These are phyloP conservation scores for Chytriomyces sp. DNA, from an alignment of 192 early-diverging fungal genomes.

Conservation along the genomic window DNA sequence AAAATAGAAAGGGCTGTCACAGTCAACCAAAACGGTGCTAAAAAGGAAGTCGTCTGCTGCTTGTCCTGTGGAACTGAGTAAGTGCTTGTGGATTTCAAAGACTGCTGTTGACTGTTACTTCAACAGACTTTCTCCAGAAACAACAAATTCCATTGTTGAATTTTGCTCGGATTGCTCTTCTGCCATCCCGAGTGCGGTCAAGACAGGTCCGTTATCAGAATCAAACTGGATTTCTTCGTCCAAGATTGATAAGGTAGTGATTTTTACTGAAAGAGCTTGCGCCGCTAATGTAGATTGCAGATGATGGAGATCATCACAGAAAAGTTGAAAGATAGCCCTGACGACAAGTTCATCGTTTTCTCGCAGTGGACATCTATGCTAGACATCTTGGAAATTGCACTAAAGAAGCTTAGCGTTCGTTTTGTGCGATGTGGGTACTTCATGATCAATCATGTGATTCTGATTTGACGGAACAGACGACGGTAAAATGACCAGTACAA, in stretches of 20 bases:
- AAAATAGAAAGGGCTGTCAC: too few relatives aligned
- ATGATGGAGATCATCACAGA: conserved; percentile 13
- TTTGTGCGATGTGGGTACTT: conserved; percentile 8
- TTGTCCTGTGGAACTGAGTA: too few relatives aligned
- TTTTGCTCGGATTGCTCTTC: too few relatives aligned
- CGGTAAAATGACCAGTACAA: conserved; percentile 27
- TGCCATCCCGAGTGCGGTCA: too few relatives aligned
- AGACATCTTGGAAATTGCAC: conserved; percentile 32
- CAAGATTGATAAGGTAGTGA: background rate
- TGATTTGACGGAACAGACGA: conserved; percentile 8
- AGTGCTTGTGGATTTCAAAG: too few relatives aligned
- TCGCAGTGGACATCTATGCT: conserved; percentile 83
- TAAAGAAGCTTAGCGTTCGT: background rate
- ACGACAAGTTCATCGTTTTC: conserved; percentile 82
- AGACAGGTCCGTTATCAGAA: too few relatives aligned
- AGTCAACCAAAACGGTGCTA: too few relatives aligned
- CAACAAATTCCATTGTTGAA: too few relatives aligned
- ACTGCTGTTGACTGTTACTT: too few relatives aligned
- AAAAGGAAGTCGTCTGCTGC: too few relatives aligned
- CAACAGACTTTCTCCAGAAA: too few relatives aligned
- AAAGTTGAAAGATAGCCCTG: conserved; percentile 8
- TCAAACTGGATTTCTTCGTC: background rate
- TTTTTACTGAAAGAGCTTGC: background rate
- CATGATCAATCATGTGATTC: background rate
- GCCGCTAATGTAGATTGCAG: background rate